Evolutionary conservation across 1,139 yeast genomes (phyloP), one percentile per base, ranked within the genome.

Genomic region (Debaryomyces subglobosus): DNA sequence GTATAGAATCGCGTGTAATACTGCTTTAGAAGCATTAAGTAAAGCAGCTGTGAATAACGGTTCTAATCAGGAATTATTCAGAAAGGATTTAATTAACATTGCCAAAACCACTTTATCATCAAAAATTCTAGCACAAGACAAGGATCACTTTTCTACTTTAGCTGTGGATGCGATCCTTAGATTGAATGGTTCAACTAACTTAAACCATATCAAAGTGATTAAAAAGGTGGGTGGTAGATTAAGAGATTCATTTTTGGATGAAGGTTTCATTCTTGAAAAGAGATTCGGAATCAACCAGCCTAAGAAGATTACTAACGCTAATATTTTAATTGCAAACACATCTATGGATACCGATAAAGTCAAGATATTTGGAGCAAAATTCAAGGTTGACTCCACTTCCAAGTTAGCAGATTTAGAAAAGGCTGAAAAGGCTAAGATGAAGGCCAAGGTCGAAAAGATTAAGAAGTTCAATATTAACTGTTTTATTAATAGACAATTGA

Each of bases 301-400:
- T 45, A 92, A 89, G 68, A 82, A 78, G 60, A 73, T 95, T 48
- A 84, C 84, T 60, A 85, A 94, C 62, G 97, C 96, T 32, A 86
- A 82, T 60, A 90, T 94, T 55, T 79, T 95, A 55, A 88, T 94
- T 61, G 97, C 99, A 27, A 94, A 94, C 70, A 94, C 99, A 9
- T 85, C 98, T 21, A 85, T 94, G 90, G 99, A 94, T 65, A 92
- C 99, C 7, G 98, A 92, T 66, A 94, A 94, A 69, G 98, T 94
- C 51, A 94, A 94, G 71, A 85, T 94, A 48, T 94, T 94, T 69
- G 99, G 99, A 50, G 98, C 99, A 49, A 92, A 95, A 68, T 92
- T 94, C 73, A 89, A 91, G 69, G 99, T 94, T 45, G 97, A 94
- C 67, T 86, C 97, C 29, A 94, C 99, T 10, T 82, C 94, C 49